These are phyloP conservation scores for Saturnispora hagleri DNA, from an alignment of 805 yeast species.

Conservation along the genomic window DNA sequence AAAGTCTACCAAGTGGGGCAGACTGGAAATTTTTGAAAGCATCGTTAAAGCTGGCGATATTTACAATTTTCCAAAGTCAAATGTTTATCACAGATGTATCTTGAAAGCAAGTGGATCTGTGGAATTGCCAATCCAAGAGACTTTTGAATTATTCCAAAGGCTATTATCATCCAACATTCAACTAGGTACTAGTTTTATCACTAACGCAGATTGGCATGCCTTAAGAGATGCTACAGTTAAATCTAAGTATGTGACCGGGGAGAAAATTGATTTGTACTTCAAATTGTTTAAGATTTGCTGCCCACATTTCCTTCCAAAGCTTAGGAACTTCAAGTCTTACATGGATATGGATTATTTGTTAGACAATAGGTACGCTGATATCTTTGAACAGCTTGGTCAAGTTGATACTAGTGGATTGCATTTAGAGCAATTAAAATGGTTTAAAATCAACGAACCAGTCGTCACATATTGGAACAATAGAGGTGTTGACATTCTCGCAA, in stretches of 20 bases:
- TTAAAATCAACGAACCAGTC: constrained; percentile 17
- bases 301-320: constrained; percentile 33
- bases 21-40: constrained; percentile 53
- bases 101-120: constrained; percentile 65
- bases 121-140: constrained; percentile 41
- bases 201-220: constrained; percentile 81
- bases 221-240: constrained; percentile 67
- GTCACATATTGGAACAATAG: constrained; percentile 12
- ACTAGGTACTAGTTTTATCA: constrained; percentile 46
- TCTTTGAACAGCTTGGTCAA: constrained; percentile 25
- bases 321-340: constrained; percentile 34
- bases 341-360: constrained; percentile 34
- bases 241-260: constrained; percentile 28
- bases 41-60: constrained; percentile 50
- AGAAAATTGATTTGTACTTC: constrained; percentile 44
- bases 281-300: constrained; percentile 42
- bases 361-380: constrained; percentile 30
- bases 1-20: constrained; percentile 57
- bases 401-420: constrained; percentile 29
- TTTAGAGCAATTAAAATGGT: constrained; percentile 29
- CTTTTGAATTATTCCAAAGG: constrained; percentile 28
- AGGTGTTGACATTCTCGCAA: constrained; percentile 9
- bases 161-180: constrained; percentile 36
- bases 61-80: constrained; percentile 52
- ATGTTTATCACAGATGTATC: constrained; percentile 63